These are phyloP conservation scores for Lenzites betulinus DNA, from an alignment of 768 basidiomycete species.

Conservation along the genomic window DNA sequence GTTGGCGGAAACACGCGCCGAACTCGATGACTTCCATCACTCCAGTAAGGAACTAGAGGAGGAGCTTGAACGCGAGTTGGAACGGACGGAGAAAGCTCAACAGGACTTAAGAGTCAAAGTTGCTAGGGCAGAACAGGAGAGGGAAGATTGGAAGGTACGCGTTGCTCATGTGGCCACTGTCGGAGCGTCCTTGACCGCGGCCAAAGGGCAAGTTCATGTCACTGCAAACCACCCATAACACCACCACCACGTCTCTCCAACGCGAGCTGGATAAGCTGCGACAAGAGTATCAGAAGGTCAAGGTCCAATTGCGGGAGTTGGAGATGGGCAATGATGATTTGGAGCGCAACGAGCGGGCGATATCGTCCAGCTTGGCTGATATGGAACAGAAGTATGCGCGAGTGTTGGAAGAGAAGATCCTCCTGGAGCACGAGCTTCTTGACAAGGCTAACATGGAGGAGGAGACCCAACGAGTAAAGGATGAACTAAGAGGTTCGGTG, in stretches of 20 bases:
- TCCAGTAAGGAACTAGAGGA: slow-evolving; percentile 91
- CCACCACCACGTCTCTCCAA: slow-evolving; percentile 87
- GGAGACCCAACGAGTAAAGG: slow-evolving; percentile 86
- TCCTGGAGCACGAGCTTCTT: slow-evolving; percentile 93
- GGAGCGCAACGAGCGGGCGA: slow-evolving; percentile 90
- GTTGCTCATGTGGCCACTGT: background rate
- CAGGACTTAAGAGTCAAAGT: slow-evolving; percentile 77
- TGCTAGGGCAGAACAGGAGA: slow-evolving; percentile 67
- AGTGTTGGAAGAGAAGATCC: slow-evolving; percentile 93
- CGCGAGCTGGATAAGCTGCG: slow-evolving; percentile 85
- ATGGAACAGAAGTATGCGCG: slow-evolving; percentile 88
- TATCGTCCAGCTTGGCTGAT: slow-evolving; percentile 79
- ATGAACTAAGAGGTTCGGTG: slow-evolving; percentile 81
- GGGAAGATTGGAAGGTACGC: slow-evolving; percentile 92
- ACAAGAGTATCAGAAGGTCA: slow-evolving; percentile 68
- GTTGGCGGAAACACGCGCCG: slow-evolving; percentile 79
- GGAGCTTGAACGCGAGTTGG: slow-evolving; percentile 89
- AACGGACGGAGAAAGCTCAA: slow-evolving; percentile 83
- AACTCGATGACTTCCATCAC: slow-evolving; percentile 85
- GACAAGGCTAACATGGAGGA: slow-evolving; percentile 91
- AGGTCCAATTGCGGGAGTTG: slow-evolving; percentile 79
- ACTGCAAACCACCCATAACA: slow-evolving; percentile 88
- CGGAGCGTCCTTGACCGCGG: slow-evolving; percentile 14
- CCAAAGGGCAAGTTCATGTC: slow-evolving; percentile 79
- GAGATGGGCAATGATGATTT: slow-evolving; percentile 99